Evolutionary conservation across 164 flowering plant genomes (phyloP), one percentile per base, ranked within the genome.

Genomic region (Aristolochia contorta): DNA sequence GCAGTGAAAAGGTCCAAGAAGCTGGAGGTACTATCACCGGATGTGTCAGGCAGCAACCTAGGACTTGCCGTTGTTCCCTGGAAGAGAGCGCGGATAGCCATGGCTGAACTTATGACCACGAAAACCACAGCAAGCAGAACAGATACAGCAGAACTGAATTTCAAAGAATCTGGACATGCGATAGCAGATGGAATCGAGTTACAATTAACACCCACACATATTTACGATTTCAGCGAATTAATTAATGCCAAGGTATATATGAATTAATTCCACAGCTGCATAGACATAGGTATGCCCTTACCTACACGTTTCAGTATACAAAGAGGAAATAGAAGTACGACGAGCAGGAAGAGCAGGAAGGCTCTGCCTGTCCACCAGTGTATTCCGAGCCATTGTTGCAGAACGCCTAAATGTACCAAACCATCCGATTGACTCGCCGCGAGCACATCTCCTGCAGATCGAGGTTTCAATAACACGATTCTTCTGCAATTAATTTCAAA

Each of bases 1-100:
- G 89, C 96, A 0, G 99, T 91, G 79, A 94, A 94, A 14, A 94
- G 90, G 22, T 91, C 66, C n/a, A 85, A 79, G 76, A 87, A 80
- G 50, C 90, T 79, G 18, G 77, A n/a, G n/a, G n/a, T n/a, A n/a
- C n/a, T 57, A 5, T 65, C n/a, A 69, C 69, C 46, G 80, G 59
- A 22, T 16, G 60, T 12, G 1, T 84, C 63, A 0, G 99, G 99
- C 1, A 94, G 32, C 61, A 85, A 25, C 64, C 78, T 82, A 0
- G 87, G 88, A 14, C 14, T 77, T 53, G 78, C 27, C 0, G 89
- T 58, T 64, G 77, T 79, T 5, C 96, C 97, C 75, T 76, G 60
- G 10, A 76, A n/a, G 0, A 91, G 52, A 1, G 93, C 90, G 30
- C 60, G 32, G 16, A 94, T 73, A 6, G 93, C 91, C 82, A 91